These are phyloP conservation scores for Firmiana major DNA, from an alignment of 345 rosid genomes.

Conservation along the genomic window DNA sequence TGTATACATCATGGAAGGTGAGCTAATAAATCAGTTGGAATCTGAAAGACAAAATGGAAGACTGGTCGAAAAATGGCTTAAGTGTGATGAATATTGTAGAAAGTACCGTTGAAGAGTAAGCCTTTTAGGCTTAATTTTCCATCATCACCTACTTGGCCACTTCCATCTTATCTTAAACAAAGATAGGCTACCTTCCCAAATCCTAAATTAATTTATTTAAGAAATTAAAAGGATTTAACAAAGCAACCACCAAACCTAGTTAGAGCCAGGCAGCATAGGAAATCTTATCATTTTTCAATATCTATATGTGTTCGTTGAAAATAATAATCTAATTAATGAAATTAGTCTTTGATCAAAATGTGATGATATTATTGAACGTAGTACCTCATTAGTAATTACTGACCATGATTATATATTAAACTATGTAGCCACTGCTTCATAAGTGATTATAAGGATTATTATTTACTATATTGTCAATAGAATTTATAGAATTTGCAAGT, in stretches of 20 bases:
- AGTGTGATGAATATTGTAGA: no score
- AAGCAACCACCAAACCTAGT: background rate
- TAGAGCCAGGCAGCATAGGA: no score
- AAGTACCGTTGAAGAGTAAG: background rate
- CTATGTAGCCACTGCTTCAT: no score
- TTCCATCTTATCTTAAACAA: background rate
- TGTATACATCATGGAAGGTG: background rate
- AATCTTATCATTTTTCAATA: no score
- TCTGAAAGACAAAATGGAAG: background rate
- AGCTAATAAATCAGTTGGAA: constrained; percentile 1
- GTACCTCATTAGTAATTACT: no score
- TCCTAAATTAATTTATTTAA: background rate
- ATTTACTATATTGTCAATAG: no score
- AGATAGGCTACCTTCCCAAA: constrained; percentile 8
- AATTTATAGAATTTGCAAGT: no score
- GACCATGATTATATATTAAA: no score
- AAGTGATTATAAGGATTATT: no score
- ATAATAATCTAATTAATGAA: background rate
- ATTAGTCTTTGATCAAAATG: no score
- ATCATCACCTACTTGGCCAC: constrained; percentile 13
- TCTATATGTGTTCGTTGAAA: background rate
- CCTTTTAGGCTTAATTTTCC: constrained; percentile 13
- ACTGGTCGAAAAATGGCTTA: background rate
- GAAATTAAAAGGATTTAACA: background rate
- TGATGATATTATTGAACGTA: no score